Evolutionary conservation across 371 early-diverging fungal genomes (phyloP).

Genomic region (Mortierella sp.): DNA sequence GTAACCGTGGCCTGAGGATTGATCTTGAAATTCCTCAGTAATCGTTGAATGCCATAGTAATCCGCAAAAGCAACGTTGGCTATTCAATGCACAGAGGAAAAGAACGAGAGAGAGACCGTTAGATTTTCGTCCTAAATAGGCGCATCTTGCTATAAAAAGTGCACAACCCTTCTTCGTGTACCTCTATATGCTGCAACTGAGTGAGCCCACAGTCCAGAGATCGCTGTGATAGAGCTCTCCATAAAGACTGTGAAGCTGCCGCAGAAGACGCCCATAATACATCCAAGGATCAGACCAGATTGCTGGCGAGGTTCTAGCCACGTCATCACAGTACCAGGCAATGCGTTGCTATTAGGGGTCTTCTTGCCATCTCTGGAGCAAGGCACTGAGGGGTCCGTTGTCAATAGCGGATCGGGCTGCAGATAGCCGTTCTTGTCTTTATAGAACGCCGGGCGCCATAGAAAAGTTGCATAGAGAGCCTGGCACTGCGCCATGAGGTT

Average conservation of each 20-base stretch:
- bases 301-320: slow-evolving; percentile 85
- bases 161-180: slow-evolving; percentile 42
- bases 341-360: neutral
- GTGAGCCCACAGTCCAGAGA: slow-evolving; percentile 77
- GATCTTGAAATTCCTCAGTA: slow-evolving; percentile 47
- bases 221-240: slow-evolving; percentile 67
- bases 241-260: slow-evolving; percentile 77
- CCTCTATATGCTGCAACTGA: slow-evolving; percentile 65
- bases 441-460: slow-evolving; percentile 37
- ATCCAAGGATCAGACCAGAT: slow-evolving; percentile 77
- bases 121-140: neutral
- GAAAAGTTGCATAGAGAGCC: slow-evolving; percentile 35
- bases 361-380: slow-evolving; percentile 21
- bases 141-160: neutral
- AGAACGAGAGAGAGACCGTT: neutral
- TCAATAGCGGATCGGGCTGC: slow-evolving; percentile 30
- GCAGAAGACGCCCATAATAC: slow-evolving; percentile 74
- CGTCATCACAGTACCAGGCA: slow-evolving; percentile 65
- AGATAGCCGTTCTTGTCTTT: slow-evolving; percentile 28
- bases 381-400: slow-evolving; percentile 11
- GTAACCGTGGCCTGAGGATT: slow-evolving; percentile 65
- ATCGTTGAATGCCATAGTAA: slow-evolving; percentile 68
- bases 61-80: slow-evolving; percentile 80
- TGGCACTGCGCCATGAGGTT: slow-evolving; percentile 79
- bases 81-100: slow-evolving; percentile 13